Percentiles rank a stretch among this genome's conserved stretches.
Evolutionary conservation across 2,329 filamentous ascomycete genomes (phyloP).

Genomic region (Teratosphaeria nubilosa): DNA sequence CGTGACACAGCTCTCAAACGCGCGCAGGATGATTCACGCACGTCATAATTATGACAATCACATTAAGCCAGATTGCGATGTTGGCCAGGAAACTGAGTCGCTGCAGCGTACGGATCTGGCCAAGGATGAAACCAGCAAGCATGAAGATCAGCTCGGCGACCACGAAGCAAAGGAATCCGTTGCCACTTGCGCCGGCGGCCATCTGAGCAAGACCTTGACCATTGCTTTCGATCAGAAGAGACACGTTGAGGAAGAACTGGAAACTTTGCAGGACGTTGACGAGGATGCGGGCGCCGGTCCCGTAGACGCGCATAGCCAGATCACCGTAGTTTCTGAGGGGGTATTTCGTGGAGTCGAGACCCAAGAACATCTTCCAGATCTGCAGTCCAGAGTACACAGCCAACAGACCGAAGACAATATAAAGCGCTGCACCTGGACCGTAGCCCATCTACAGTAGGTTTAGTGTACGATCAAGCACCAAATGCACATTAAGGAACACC

Average conservation of each 20-base stretch:
- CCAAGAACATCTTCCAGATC: constrained; percentile 3
- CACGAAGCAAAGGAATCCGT: not conserved
- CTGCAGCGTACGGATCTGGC: constrained; percentile 47
- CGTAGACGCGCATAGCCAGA: constrained; percentile 32
- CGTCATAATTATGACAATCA: constrained; percentile 39
- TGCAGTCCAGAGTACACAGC: constrained; percentile 11
- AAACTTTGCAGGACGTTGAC: constrained; percentile 31
- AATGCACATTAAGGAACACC: not conserved
- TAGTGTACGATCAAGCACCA: not conserved
- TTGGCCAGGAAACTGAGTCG: constrained; percentile 48
- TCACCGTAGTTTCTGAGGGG: constrained; percentile 34
- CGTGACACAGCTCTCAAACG: not conserved
- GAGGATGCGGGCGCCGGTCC: constrained; percentile 27
- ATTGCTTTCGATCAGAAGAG: not conserved
- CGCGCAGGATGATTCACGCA: not conserved
- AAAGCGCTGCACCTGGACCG: constrained; percentile 28
- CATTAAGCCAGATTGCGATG: constrained; percentile 44
- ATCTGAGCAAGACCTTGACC: not conserved
- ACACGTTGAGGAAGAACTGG: constrained; percentile 33
- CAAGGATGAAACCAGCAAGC: constrained; percentile 41
- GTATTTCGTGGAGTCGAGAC: constrained; percentile 30
- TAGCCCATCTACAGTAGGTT: constrained; percentile 14
- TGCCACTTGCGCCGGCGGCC: not conserved
- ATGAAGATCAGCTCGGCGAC: constrained; percentile 6
- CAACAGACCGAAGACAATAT: constrained; percentile 28